Base-by-base conservation (phyloP, 2,329 filamentous ascomycete genomes). In the Septoria linicola region DNA sequence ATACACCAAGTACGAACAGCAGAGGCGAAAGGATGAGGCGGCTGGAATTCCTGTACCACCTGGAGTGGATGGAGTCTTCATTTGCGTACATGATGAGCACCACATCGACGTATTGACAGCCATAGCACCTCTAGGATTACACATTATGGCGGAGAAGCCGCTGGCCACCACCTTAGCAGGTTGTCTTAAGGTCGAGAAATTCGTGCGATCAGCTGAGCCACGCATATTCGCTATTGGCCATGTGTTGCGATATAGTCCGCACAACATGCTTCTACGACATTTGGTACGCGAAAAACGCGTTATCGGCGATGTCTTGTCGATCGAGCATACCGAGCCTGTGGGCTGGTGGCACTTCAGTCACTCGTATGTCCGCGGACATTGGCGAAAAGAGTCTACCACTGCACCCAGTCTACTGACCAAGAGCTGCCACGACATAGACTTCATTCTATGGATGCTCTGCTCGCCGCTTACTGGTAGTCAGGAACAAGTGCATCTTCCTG, bases 281-380 rank as follows among this genome's bases (percentile, higher is more conserved):
- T 73, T 97, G 13, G 76, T 97, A 4, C 78, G 90, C 1, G 79
- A 87, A 58, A 82, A 95, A 45, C 78, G 79, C 10, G 81, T 84
- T 10, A 85, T 99, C 64, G 93, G 93, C 5, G 87, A 96, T 48
- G 76, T 96, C 23, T 75, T 95, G 45, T 92, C 87, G 32, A 78
- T 96, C 32, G 88, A 95, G 57, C 93, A 97, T 70, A 93, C 89
- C 0, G 93, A 97, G 69, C 93, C 93, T 0, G 85, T 99, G 0
- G 93, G 93, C 1, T 95, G 87, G 84, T 97, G 90, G 89, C 93
- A 97, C 68, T 97, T 95, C 67, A 79, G 87, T 0, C 91, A 96
- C 68, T 89, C 85, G 35, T 96, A 92, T 62, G 92, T 97, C 30
- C 81, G 88, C 39, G 93, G 93, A 13, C 96, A 97, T 71, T 97